Base-by-base conservation (phyloP, 2,329 filamentous ascomycete species). In the Fusarium cicatricum region DNA sequence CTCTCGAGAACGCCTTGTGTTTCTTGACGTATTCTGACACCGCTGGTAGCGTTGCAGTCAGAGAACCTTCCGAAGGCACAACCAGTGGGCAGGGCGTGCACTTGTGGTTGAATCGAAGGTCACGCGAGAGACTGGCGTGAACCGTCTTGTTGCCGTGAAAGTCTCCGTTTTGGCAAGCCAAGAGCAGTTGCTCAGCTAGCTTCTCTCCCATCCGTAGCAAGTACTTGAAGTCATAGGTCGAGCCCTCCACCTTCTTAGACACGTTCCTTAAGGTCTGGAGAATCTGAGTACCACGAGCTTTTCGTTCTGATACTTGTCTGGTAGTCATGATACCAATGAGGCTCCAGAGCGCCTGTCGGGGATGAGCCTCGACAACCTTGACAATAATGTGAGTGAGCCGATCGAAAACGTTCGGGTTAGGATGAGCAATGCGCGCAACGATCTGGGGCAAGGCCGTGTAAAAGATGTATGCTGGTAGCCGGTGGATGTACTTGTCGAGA, bases 391-490 rank as follows among this genome's bases (percentile, higher is more conserved):
- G 82, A 47, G 88, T 85, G 7, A 99, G 78, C 10, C 90, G 80
- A 54, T 88, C 85, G 75, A 91, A 96, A 2, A 97, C 92, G 2
- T 87, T 85, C 4, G 75, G 75, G 71, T 97, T 91, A 1, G 89
- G 87, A 75, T 99, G 95, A 39, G 90, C 91, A 67, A 99, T 97
- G 28, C 95, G 88, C n/a, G 94, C 95, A 52, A 99, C 90, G 58
- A 99, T 90, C 74, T 99, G 95, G 5, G 95, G 90, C 36, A 99
- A 80, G 6, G 94, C 82, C 2, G 89, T 90, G 71, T 92, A 94
- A 73, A 92, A 92, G 28, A 92, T 85, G 67, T 90, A 93, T 1
- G 89, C 84, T 3, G 90, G 90, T 55, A 93, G 80, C 5, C 86
- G 82, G 17, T 81, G 75, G 15, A 94, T 83, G 71, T 96, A 92